Evolutionary conservation across 495 filamentous ascomycete genomes (phyloP).

Genomic region (Schizothecium vesticola): DNA sequence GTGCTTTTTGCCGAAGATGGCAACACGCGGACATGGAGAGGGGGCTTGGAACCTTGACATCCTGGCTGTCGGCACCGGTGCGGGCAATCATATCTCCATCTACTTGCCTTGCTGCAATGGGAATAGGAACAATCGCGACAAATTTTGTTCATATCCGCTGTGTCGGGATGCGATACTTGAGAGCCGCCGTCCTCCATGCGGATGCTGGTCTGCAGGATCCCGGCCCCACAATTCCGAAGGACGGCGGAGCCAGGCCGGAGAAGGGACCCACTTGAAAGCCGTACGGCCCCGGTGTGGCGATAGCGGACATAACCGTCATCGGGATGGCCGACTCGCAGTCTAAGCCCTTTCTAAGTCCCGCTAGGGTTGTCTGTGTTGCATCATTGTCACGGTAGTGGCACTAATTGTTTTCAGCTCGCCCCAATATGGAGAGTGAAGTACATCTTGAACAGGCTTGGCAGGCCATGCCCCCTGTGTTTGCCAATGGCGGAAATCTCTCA

Average conservation of each 20-base stretch:
- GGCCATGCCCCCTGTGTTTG: too few relatives aligned
- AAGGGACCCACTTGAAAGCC: background rate
- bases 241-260: background rate
- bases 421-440: background rate
- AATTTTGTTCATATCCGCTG: background rate
- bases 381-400: too few relatives aligned
- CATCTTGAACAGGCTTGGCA: background rate
- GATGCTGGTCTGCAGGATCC: background rate
- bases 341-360: too few relatives aligned
- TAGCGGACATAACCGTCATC: too few relatives aligned
- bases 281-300: background rate
- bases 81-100: background rate
- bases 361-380: too few relatives aligned
- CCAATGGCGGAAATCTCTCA: background rate
- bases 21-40: background rate
- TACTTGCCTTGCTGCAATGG: background rate
- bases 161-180: background rate
- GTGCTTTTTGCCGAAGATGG: background rate
- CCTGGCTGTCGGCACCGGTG: background rate
- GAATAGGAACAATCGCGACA: background rate
- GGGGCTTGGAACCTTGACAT: too few relatives aligned
- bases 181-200: background rate
- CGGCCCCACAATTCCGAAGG: background rate
- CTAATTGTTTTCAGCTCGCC: too few relatives aligned
- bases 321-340: too few relatives aligned